Evolutionary conservation across 345 rosid species (phyloP).

Genomic region (Punica granatum): DNA sequence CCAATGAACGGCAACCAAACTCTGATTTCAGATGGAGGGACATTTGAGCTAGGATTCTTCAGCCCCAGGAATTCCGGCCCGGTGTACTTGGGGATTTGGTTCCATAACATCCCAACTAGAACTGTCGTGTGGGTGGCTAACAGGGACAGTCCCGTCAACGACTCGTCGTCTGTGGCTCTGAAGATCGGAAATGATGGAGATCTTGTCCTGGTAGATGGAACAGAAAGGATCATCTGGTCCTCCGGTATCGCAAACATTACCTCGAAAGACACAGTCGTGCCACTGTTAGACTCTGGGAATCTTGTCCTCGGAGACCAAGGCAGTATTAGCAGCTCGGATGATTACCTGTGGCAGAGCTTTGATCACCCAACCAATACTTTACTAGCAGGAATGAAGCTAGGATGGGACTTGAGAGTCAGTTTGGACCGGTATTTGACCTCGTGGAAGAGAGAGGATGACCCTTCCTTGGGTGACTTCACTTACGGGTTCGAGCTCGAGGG

Average conservation of each 20-base stretch:
- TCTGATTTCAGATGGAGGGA: not conserved
- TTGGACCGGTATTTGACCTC: slow-evolving; percentile 15
- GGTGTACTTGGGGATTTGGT: not conserved
- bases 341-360: slow-evolving; percentile 32
- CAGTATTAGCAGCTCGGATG: not conserved
- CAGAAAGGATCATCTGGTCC: slow-evolving; percentile 14
- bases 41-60: slow-evolving; percentile 5
- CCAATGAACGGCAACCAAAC: not conserved
- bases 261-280: slow-evolving; percentile 13
- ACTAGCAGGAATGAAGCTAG: slow-evolving; percentile 26
- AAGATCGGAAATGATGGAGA: slow-evolving; percentile 11
- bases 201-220: slow-evolving; percentile 14
- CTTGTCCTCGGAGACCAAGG: slow-evolving; percentile 17
- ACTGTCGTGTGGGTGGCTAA: slow-evolving; percentile 32
- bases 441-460: slow-evolving; percentile 24
- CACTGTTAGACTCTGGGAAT: slow-evolving; percentile 30
- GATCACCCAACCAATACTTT: slow-evolving; percentile 30
- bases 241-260: not conserved
- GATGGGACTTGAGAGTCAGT: slow-evolving; percentile 13
- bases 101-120: not conserved
- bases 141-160: slow-evolving; percentile 22
- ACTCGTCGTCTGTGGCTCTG: slow-evolving; percentile 10
- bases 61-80: not conserved
- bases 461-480: slow-evolving; percentile 18
- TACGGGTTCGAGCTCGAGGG: slow-evolving; percentile 18